These are phyloP conservation scores for Wickerhamiella occidentalis DNA, from an alignment of 805 yeast species.

Conservation along the genomic window DNA sequence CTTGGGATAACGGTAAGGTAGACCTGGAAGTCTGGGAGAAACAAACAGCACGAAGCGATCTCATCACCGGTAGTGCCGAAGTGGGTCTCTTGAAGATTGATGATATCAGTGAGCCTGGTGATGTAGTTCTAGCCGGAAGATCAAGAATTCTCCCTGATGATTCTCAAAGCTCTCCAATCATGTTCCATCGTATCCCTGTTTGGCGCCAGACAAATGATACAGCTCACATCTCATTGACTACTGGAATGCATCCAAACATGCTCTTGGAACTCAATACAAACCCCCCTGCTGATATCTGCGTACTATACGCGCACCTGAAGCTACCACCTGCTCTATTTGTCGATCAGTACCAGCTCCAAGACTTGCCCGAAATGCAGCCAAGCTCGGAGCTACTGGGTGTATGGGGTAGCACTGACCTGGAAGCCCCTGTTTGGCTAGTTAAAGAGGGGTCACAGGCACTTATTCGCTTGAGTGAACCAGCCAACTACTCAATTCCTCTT, in stretches of 20 bases:
- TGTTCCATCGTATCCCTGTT: slow-evolving; percentile 16
- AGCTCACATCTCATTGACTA: not conserved
- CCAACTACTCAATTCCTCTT: slow-evolving; percentile 31
- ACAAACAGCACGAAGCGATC: not conserved
- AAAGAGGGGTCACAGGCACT: slow-evolving; percentile 39
- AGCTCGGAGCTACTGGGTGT: slow-evolving; percentile 29
- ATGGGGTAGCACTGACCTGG: slow-evolving; percentile 48
- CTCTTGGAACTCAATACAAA: slow-evolving; percentile 3
- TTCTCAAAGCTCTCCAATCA: slow-evolving; percentile 14
- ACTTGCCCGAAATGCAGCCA: slow-evolving; percentile 21
- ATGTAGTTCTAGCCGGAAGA: slow-evolving; percentile 14
- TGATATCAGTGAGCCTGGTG: slow-evolving; percentile 1
- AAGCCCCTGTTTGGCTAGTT: slow-evolving; percentile 41
- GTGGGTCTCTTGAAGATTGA: slow-evolving; percentile 18
- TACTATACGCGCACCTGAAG: slow-evolving; percentile 33
- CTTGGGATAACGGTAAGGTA: slow-evolving; percentile 12
- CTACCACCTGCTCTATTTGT: slow-evolving; percentile 38
- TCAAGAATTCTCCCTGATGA: slow-evolving; percentile 13
- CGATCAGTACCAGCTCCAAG: slow-evolving; percentile 43
- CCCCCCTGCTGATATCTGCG: slow-evolving; percentile 29
- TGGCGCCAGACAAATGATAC: slow-evolving; percentile 6
- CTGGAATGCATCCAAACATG: slow-evolving; percentile 22
- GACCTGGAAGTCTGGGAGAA: slow-evolving; percentile 4
- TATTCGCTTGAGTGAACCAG: slow-evolving; percentile 19
- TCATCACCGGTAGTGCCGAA: slow-evolving; percentile 12